Conservation (phyloP, 1,284 basidiomycete species). For the Austroboletus rostrupii region DNA sequence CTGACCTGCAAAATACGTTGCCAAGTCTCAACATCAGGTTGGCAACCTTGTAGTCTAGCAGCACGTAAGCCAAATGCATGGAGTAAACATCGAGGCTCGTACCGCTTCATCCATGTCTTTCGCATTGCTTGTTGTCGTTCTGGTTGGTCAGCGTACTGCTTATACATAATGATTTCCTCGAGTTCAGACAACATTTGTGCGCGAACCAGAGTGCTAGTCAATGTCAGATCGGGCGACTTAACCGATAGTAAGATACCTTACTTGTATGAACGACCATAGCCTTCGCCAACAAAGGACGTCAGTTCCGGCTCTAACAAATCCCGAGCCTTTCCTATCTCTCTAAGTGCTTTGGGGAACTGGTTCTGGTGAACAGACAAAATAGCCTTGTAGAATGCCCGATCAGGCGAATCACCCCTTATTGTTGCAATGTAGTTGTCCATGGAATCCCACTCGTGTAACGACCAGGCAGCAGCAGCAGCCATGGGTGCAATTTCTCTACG, state of each 20-base stretch:
- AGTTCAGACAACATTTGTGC: slow-evolving; percentile 99
- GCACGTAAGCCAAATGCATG: slow-evolving; percentile 6
- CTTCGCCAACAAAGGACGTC: slow-evolving; percentile 90
- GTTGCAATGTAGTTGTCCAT: slow-evolving; percentile 98
- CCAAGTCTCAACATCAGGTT: slow-evolving; percentile 99
- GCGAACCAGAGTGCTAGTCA: slow-evolving; percentile 83
- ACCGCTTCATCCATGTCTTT: slow-evolving; percentile 95
- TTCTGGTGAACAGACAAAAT: slow-evolving; percentile 96
- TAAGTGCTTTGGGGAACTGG: slow-evolving; percentile 88
- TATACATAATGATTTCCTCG: slow-evolving; percentile 97
- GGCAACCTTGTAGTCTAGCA: slow-evolving; percentile 85
- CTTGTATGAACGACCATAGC: slow-evolving; percentile 96
- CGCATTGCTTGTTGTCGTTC: slow-evolving; percentile 85
- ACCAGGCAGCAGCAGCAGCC: slow-evolving; percentile 97
- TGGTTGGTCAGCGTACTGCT: slow-evolving; percentile 90
- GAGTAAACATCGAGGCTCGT: slow-evolving; percentile 9
- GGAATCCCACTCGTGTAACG: slow-evolving; percentile 92
- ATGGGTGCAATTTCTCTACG: slow-evolving; percentile 92
- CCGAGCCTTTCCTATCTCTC: slow-evolving; percentile 92
- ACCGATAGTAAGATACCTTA: slow-evolving; percentile 36
- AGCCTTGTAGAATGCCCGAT: slow-evolving; percentile 94
- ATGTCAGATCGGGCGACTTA: slow-evolving; percentile 12
- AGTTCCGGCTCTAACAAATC: slow-evolving; percentile 92
- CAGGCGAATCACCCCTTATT: slow-evolving; percentile 92
- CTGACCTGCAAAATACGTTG: slow-evolving; percentile 96